Evolutionary conservation across 495 filamentous ascomycete genomes (phyloP).

Genomic region (Chaetomium tenue): DNA sequence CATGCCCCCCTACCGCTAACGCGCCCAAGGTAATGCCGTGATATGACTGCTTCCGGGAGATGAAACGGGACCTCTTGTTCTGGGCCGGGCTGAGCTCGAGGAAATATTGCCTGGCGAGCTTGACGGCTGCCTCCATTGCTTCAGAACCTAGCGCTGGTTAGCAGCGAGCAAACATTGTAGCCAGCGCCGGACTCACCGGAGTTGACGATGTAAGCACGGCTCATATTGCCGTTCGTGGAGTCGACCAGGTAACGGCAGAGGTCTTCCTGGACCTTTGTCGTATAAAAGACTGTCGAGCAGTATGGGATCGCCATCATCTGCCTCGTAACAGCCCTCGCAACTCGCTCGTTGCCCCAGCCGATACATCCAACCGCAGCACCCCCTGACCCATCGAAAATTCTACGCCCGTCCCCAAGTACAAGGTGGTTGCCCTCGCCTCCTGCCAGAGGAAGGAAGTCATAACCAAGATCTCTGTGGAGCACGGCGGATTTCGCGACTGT

Average conservation of each 20-base stretch:
- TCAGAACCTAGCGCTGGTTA: constrained; percentile 41
- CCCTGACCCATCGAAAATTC: constrained; percentile 61
- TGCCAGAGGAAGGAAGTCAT: constrained; percentile 28
- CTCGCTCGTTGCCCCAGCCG: constrained; percentile 48
- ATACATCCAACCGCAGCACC: constrained; percentile 56
- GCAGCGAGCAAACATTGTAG: background rate
- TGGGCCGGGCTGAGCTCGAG: constrained; percentile 46
- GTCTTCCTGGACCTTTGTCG: constrained; percentile 40
- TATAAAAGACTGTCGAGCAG: constrained; percentile 47
- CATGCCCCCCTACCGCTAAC: constrained; percentile 62
- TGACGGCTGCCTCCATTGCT: constrained; percentile 50
- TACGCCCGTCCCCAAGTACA: constrained; percentile 57
- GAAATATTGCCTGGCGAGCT: constrained; percentile 67
- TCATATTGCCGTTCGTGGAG: constrained; percentile 48
- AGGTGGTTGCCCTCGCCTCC: constrained; percentile 41
- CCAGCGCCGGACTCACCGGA: constrained; percentile 52
- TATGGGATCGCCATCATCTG: constrained; percentile 47
- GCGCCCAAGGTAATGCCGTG: constrained; percentile 73
- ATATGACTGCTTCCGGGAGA: constrained; percentile 67
- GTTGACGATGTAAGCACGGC: constrained; percentile 49
- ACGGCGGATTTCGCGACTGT: constrained; percentile 33
- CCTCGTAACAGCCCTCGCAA: constrained; percentile 44
- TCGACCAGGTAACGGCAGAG: constrained; percentile 45
- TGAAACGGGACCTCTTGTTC: constrained; percentile 53
- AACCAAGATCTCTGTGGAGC: constrained; percentile 36